These are phyloP conservation scores for Raphanus sativus DNA, from an alignment of 345 rosid genomes.

Conservation along the genomic window DNA sequence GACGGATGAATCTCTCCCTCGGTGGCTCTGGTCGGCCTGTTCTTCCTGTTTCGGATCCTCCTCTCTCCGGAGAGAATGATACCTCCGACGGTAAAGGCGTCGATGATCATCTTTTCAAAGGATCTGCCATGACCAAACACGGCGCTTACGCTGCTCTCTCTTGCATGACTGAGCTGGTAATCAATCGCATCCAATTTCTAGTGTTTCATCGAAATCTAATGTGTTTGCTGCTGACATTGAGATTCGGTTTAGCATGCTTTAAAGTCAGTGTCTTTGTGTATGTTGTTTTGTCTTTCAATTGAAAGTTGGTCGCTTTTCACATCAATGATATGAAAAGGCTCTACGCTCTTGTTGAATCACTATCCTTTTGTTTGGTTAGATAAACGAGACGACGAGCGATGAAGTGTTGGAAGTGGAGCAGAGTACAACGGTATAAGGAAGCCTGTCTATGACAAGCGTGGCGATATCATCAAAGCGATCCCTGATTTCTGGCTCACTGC, in stretches of 20 bases:
- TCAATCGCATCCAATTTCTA: neutral
- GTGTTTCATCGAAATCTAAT: neutral
- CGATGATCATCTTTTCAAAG: slow-evolving; percentile 70
- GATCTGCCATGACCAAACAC: slow-evolving; percentile 89
- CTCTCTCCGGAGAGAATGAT: slow-evolving; percentile 55
- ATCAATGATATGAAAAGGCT: neutral
- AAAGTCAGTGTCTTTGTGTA: slow-evolving; percentile 1
- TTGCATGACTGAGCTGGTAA: slow-evolving; percentile 92
- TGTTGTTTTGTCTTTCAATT: too few species aligned
- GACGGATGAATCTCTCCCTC: too few species aligned
- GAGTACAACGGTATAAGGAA: slow-evolving; percentile 74
- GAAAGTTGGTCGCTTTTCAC: too few species aligned
- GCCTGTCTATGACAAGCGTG: slow-evolving; percentile 83
- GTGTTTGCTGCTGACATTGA: neutral
- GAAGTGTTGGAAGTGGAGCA: slow-evolving; percentile 90
- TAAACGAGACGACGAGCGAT: slow-evolving; percentile 86
- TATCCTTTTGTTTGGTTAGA: slow-evolving; percentile 38
- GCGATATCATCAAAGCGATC: slow-evolving; percentile 69
- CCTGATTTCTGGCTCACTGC: slow-evolving; percentile 98
- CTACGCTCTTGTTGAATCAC: too few species aligned
- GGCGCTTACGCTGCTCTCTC: slow-evolving; percentile 84
- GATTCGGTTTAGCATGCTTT: slow-evolving; percentile 43
- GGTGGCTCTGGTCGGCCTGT: slow-evolving; percentile 24
- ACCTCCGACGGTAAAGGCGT: slow-evolving; percentile 45
- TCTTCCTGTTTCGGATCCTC: slow-evolving; percentile 68